These are phyloP conservation scores for Cadophora sp. DNA, from an alignment of 2,329 filamentous ascomycete genomes.

Conservation along the genomic window DNA sequence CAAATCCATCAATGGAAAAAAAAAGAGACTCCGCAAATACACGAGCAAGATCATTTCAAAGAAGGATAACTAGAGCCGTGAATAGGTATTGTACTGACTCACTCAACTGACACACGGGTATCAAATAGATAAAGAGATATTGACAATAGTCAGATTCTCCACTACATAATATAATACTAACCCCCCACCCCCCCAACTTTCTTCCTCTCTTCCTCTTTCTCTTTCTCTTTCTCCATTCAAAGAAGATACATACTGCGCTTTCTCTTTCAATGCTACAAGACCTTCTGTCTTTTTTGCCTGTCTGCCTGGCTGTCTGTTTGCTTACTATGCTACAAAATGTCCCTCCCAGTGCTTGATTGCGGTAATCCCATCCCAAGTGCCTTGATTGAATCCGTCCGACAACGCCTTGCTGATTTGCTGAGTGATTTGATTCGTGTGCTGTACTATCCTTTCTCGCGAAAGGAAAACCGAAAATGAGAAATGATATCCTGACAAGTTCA, in stretches of 20 bases:
- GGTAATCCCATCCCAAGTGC: not conserved
- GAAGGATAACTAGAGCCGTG: no score
- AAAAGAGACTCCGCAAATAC: no score
- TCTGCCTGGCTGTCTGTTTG: not conserved
- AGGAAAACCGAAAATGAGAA: not conserved
- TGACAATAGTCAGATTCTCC: slow-evolving; percentile 14
- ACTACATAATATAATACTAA: slow-evolving; percentile 3
- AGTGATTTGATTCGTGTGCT: not conserved
- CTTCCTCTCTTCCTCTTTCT: no score
- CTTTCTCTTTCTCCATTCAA: not conserved
- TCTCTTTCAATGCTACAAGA: not conserved
- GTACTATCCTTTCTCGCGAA: not conserved
- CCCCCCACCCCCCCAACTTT: not conserved
- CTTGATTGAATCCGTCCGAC: slow-evolving; percentile 12
- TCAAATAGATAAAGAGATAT: no score
- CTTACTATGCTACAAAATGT: slow-evolving; percentile 18
- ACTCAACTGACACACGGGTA: no score
- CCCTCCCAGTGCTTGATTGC: not conserved
- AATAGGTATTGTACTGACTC: no score
- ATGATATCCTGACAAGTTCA: slow-evolving; percentile 11
- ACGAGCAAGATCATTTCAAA: no score
- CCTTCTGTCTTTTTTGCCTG: slow-evolving; percentile 2
- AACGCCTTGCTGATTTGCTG: slow-evolving; percentile 19
- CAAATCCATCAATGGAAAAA: no score
- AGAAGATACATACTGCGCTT: not conserved